Evolutionary conservation across 2,329 filamentous ascomycete genomes (phyloP).

Genomic region (Didymella sp.): DNA sequence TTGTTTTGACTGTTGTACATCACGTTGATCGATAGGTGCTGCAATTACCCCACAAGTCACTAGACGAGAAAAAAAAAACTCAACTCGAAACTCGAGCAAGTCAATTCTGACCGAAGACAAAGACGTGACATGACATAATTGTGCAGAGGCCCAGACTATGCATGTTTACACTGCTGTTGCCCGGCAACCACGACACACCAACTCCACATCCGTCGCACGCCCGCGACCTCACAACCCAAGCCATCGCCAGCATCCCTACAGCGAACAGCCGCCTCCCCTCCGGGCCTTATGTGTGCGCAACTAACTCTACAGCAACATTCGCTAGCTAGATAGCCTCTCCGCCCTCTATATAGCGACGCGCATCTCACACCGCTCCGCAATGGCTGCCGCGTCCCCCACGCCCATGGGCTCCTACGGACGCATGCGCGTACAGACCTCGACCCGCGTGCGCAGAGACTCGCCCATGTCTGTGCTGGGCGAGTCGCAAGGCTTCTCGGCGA

Average conservation of each 20-base stretch:
- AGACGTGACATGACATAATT: conserved; percentile 16
- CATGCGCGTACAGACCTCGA: conserved; percentile 46
- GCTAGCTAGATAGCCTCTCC: conserved; percentile 41
- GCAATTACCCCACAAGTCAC: background rate
- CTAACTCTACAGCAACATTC: conserved; percentile 50
- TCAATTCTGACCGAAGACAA: background rate
- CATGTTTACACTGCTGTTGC: conserved; percentile 14
- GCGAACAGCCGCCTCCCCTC: conserved; percentile 40
- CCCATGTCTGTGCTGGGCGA: conserved; percentile 55
- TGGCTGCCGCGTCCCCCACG: conserved; percentile 52
- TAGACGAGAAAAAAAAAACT: background rate
- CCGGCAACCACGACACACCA: conserved; percentile 17
- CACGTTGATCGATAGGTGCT: conserved; percentile 1
- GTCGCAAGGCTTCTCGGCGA: conserved; percentile 54
- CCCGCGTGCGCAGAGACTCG: conserved; percentile 53
- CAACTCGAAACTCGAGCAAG: background rate
- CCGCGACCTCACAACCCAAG: conserved; percentile 22
- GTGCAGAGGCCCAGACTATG: conserved; percentile 3
- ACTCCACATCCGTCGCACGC: conserved; percentile 14
- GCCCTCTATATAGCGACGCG: conserved; percentile 33
- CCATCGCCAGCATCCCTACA: conserved; percentile 45
- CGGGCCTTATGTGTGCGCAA: conserved; percentile 50
- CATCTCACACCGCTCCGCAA: conserved; percentile 30
- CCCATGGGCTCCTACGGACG: conserved; percentile 51
- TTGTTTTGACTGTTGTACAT: conserved; percentile 13